Percentiles rank a stretch among this genome's conserved stretches.
These are phyloP conservation scores for Mollisiaceae sp. DNA, from an alignment of 2,329 filamentous ascomycete species.

Conservation along the genomic window DNA sequence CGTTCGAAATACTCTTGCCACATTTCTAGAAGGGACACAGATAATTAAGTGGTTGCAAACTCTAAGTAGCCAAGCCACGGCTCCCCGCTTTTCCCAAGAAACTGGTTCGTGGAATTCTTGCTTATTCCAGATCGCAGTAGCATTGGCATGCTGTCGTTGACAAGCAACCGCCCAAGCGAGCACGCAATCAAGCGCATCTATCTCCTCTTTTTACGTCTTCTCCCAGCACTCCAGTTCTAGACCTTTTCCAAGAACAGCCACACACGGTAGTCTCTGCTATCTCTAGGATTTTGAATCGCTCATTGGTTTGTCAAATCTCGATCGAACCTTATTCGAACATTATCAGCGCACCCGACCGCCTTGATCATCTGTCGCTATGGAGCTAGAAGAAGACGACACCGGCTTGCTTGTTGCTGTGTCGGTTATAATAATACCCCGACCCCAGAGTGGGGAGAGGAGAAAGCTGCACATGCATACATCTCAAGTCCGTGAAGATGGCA, in stretches of 20 bases:
- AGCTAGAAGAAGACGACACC: slow-evolving; percentile 10
- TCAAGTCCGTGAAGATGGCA: slow-evolving; percentile 13
- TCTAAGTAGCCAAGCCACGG: no score
- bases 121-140: not conserved
- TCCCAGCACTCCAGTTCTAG: slow-evolving; percentile 9
- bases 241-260: slow-evolving; percentile 7
- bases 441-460: slow-evolving; percentile 6
- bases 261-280: slow-evolving; percentile 6
- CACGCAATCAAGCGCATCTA: slow-evolving; percentile 11
- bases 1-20: no score
- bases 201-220: slow-evolving; percentile 4
- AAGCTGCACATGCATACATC: not conserved
- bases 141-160: slow-evolving; percentile 2
- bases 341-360: slow-evolving; percentile 4
- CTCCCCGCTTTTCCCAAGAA: slow-evolving; percentile 10
- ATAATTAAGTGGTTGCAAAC: no score
- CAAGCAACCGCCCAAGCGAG: slow-evolving; percentile 1
- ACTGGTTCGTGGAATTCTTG: slow-evolving; percentile 12
- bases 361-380: slow-evolving; percentile 8
- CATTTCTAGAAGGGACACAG: no score
- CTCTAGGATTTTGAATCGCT: slow-evolving; percentile 2
- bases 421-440: slow-evolving; percentile 5
- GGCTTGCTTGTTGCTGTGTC: slow-evolving; percentile 4
- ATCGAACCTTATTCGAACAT: not conserved
- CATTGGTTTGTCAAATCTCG: slow-evolving; percentile 10